Percentiles rank a stretch among this genome's conserved stretches.
Evolutionary conservation across 306 rosid genomes (phyloP).

Genomic region (Ormosia emarginata): DNA sequence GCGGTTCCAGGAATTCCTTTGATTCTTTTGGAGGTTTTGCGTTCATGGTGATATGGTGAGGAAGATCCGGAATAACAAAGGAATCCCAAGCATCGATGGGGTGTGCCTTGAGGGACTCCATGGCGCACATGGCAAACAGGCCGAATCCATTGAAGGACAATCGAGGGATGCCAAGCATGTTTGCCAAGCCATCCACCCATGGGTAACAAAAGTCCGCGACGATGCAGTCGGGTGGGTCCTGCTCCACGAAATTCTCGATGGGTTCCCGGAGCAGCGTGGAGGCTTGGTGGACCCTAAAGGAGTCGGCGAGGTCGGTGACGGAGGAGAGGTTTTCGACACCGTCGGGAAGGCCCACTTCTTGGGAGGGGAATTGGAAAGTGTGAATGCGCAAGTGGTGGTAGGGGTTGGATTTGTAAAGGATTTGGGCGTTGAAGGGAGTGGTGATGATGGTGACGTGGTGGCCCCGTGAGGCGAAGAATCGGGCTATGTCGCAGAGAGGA

Average conservation of each 20-base stretch:
- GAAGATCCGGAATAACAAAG: constrained; percentile 1
- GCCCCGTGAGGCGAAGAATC: constrained; percentile 25
- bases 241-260: neutral
- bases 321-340: neutral
- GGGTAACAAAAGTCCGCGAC: constrained; percentile 3
- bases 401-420: neutral
- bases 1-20: neutral
- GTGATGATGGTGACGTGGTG: constrained; percentile 32
- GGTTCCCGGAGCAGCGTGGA: neutral
- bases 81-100: neutral
- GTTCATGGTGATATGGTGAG: constrained; percentile 20
- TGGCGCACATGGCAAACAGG: constrained; percentile 12
- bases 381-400: neutral
- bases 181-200: constrained; percentile 22
- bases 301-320: neutral
- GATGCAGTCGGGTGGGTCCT: constrained; percentile 26
- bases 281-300: neutral
- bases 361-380: neutral
- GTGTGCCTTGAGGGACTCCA: neutral
- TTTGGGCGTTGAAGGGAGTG: constrained; percentile 19
- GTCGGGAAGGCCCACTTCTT: constrained; percentile 20
- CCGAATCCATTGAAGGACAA: constrained; percentile 14
- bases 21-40: neutral
- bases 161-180: constrained; percentile 5
- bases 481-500: constrained; percentile 25